Conservation (phyloP, 108 stramenopile genomes). For the Stephanodiscus triporus region DNA sequence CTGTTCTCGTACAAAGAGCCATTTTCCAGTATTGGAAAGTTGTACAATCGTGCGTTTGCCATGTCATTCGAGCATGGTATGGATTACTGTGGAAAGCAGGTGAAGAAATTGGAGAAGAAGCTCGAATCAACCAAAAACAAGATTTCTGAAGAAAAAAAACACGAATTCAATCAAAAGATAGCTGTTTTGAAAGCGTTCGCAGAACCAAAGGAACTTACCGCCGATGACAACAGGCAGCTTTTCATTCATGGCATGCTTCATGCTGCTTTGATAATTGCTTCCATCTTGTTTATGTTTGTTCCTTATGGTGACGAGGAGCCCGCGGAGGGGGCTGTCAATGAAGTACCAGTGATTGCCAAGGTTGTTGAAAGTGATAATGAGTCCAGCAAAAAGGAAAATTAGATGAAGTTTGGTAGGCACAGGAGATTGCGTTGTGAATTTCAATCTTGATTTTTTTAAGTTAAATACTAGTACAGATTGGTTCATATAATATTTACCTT, state of each 20-base stretch:
- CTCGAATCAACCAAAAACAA: slow-evolving; percentile 20
- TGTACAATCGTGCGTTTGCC: slow-evolving; percentile 50
- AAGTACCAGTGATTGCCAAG: slow-evolving; percentile 31
- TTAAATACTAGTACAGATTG: too few species aligned
- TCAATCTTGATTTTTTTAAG: too few species aligned
- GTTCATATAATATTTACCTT: too few species aligned
- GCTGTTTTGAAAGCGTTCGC: slow-evolving; percentile 39
- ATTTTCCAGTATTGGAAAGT: slow-evolving; percentile 35
- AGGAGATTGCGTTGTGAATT: not conserved
- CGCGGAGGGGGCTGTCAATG: slow-evolving; percentile 21
- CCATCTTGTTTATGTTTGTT: slow-evolving; percentile 36
- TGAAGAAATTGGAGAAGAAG: slow-evolving; percentile 26
- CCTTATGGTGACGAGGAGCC: slow-evolving; percentile 20
- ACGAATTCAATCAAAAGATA: slow-evolving; percentile 47
- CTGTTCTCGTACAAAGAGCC: slow-evolving; percentile 46
- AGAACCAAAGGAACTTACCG: slow-evolving; percentile 38
- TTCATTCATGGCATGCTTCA: slow-evolving; percentile 39
- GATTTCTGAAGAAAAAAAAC: slow-evolving; percentile 22
- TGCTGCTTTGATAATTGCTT: slow-evolving; percentile 39
- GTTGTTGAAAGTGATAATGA: slow-evolving; percentile 33
- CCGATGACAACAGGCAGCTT: slow-evolving; percentile 32
- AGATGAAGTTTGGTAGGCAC: not conserved
- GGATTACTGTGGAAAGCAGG: slow-evolving; percentile 24
- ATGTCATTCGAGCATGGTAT: slow-evolving; percentile 42
- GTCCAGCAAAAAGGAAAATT: slow-evolving; percentile 15